Evolutionary conservation across 2,329 filamentous ascomycete species (phyloP).

Genomic region (Penicillium sp.): DNA sequence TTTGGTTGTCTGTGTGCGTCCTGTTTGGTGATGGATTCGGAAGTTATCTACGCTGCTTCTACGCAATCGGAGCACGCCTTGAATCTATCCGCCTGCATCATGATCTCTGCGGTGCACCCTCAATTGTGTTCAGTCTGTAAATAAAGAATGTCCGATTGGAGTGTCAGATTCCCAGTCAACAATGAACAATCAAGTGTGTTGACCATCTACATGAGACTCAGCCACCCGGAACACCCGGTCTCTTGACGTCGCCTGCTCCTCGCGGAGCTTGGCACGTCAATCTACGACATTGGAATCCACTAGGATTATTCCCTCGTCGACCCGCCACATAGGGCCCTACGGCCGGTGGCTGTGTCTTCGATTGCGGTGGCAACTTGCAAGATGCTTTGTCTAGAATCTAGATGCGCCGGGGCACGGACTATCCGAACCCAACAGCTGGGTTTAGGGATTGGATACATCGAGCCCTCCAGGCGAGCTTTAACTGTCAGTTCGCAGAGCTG

Average conservation of each 20-base stretch:
- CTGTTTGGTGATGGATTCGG: neutral
- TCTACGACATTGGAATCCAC: conserved; percentile 9
- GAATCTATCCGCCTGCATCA: conserved; percentile 1
- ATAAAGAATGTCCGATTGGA: neutral
- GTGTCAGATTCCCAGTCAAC: neutral
- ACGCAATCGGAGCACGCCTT: conserved; percentile 1
- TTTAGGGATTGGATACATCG: conserved; percentile 13
- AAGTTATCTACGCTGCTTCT: neutral
- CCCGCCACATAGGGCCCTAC: neutral
- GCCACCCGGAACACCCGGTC: neutral
- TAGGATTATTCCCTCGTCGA: neutral
- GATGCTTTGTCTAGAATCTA: neutral
- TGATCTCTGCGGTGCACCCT: neutral
- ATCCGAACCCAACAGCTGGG: conserved; percentile 11
- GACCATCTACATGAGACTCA: neutral
- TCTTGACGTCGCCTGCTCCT: conserved; percentile 10
- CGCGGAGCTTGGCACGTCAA: conserved; percentile 14
- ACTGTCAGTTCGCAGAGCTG: conserved; percentile 12
- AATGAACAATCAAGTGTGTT: neutral
- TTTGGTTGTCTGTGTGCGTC: neutral
- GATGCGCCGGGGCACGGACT: conserved; percentile 8
- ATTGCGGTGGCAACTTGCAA: neutral
- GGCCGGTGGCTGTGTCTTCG: neutral
- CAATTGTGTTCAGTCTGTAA: neutral
- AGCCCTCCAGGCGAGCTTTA: neutral